phyloP scores from a whole-genome alignment of 75 land plant species.

The Ceratopteris richardii region DNA sequence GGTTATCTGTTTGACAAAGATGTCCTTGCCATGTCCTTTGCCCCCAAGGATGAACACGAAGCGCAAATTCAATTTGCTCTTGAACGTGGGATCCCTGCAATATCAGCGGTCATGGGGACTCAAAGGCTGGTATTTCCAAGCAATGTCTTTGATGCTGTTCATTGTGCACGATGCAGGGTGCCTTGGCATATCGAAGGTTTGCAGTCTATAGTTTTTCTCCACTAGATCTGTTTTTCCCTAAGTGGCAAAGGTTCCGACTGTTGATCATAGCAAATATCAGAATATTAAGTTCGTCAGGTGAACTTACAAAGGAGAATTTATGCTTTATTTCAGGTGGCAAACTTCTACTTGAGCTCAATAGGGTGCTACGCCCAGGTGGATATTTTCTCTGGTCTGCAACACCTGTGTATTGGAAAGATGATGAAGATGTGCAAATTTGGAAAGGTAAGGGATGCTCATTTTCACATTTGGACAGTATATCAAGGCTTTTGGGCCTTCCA shows the following conservation, averaged over 20 bases:
- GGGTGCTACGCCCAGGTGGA: slow-evolving; percentile 80
- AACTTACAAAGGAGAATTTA: too few species aligned
- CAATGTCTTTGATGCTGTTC: slow-evolving; percentile 70
- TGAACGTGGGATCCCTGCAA: slow-evolving; percentile 92
- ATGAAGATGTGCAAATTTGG: slow-evolving; percentile 57
- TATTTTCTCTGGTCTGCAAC: slow-evolving; percentile 92
- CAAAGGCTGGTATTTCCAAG: slow-evolving; percentile 69
- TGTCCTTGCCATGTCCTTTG: slow-evolving; percentile 81
- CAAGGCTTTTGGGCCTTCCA: too few species aligned
- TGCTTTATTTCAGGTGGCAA: slow-evolving; percentile 89
- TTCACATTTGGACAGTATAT: too few species aligned
- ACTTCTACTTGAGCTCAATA: slow-evolving; percentile 73
- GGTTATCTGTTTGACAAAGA: slow-evolving; percentile 73
- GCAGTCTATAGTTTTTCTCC: too few species aligned
- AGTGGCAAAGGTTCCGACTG: too few species aligned
- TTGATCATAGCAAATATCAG: too few species aligned
- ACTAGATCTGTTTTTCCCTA: too few species aligned
- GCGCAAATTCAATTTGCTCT: slow-evolving; percentile 92
- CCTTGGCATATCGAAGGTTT: slow-evolving; percentile 89
- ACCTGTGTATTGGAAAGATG: slow-evolving; percentile 58
- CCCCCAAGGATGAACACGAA: slow-evolving; percentile 95
- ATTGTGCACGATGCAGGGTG: slow-evolving; percentile 91
- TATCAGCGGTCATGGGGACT: slow-evolving; percentile 86
- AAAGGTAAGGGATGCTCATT: too few species aligned
- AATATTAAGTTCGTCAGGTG: too few species aligned